Base-by-base conservation (phyloP, 345 rosid genomes). In the Eucalyptus polyanthemos region DNA sequence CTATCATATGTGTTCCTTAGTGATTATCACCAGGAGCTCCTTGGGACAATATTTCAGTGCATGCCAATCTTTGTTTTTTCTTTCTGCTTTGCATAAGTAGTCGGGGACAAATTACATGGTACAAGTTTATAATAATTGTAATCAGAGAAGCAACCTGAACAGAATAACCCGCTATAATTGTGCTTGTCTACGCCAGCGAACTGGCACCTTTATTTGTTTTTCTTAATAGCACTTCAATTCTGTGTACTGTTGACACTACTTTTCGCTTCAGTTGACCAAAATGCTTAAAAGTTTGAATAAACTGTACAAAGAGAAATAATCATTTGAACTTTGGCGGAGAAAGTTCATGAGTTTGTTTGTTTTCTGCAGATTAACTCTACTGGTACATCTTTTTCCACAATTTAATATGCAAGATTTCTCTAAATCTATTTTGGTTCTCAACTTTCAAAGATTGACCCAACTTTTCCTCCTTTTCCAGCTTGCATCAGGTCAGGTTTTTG, bases 401-500 rank as follows among this genome's bases (percentile, higher is more conserved):
- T 76, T 76, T 40, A 76, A 40, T 76, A 40, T 25, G 24, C 85
- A 40, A 40, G 85, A 76, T 76, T 76, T 76, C 47, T 76, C 45
- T 86, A 16, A 5, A 50, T 62, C 51, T 69, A 27, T 54, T 76
- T 21, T 50, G 85, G 47, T 76, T 76, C 45, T 17, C 47, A 40
- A 76, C 85, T 76, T 76, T 76, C 6, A 14, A 87, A 65, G 19
- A 31, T 47, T 13, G 76, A 37, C 47, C 88, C 88, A 53, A 89
- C 40, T 89, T 89, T 86, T 89, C 86, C 65, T 80, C 11, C n/a
- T 88, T 47, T 86, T 87, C 87, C 94, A 98, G 99, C 96, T 98
- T 92, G 99, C 99, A 56, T 94, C 98, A 85, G 99, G 99, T 86
- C 95, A 92, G 91, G 99, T 98, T 88, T 96, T 98, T 80, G 99